Evolutionary conservation across 441 rosid genomes (phyloP), one percentile per base, ranked within the genome.

Genomic region (Populus hybrid): DNA sequence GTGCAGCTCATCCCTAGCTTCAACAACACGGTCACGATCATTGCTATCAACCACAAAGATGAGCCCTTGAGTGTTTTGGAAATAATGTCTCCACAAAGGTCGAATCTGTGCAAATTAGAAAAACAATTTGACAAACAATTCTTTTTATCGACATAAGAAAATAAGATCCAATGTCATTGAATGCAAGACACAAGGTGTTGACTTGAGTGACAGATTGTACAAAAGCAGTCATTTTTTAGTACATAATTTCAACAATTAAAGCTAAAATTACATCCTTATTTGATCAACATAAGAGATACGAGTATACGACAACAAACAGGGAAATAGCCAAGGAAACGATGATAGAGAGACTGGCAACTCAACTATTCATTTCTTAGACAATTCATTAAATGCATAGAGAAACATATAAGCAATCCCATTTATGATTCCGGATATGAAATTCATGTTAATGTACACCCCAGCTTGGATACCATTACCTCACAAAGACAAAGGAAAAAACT

Each of bases 11-110:
- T 90, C 90, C 73, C 93, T 83, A 8, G 93, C 30, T 28, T 28
- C 30, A 28, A 28, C 30, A 28, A 28, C 30, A 28, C 30, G 30
- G 30, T 28, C 30, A n/a, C 91, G 87, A 50, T 88, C 93, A 71
- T 90, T 90, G 82, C 93, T 90, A 74, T 90, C 91, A 69, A 90
- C 93, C 80, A 90, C 93, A 61, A 90, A 90, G 81, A 88, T 90
- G n/a, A 90, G 87, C 36, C 93, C 91, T 66, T 87, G 91, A 8
- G 93, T 88, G 84, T 88, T 90, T 69, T 88, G 91, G 85, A 90
- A 87, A 78, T 90, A 90, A 77, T 90, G 92, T 74, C 94, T 86
- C 94, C 92, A 89, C 82, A 90, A 67, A 40, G 94, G 92, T 26
- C 90, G 92, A 77, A 90, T 90, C 93, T 90, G 86, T 5, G 20